Conservation (phyloP, 768 basidiomycete species). For the Obba rivulosa region DNA sequence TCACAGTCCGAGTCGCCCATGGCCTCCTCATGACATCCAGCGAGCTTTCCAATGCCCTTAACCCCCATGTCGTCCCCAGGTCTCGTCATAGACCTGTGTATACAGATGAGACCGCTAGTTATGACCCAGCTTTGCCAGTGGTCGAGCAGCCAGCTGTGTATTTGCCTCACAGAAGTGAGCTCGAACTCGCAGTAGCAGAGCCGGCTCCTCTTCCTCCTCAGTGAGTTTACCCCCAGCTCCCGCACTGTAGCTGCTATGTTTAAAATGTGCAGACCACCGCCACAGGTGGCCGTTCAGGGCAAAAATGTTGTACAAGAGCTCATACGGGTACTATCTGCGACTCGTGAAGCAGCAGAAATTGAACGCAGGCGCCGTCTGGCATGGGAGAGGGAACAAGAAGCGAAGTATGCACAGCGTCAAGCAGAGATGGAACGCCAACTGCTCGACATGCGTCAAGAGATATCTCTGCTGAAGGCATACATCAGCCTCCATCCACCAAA, state of each 20-base stretch:
- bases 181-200: conserved; percentile 55
- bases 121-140: neutral
- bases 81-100: conserved; percentile 8
- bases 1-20: conserved; percentile 1
- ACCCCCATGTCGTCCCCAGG: conserved; percentile 51
- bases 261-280: neutral
- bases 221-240: conserved; percentile 3
- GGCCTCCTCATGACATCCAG: conserved; percentile 49
- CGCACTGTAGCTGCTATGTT: conserved; percentile 4
- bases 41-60: conserved; percentile 76
- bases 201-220: conserved; percentile 29
- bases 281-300: conserved; percentile 13
- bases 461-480: conserved; percentile 39
- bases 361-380: conserved; percentile 53
- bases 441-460: conserved; percentile 48
- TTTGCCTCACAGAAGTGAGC: conserved; percentile 57
- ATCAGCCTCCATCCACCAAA: conserved; percentile 21
- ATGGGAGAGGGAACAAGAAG: conserved; percentile 73
- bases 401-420: conserved; percentile 46
- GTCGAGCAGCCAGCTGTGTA: conserved; percentile 30
- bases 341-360: conserved; percentile 53
- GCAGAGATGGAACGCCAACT: conserved; percentile 57
- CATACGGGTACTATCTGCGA: conserved; percentile 49
- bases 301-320: conserved; percentile 54
- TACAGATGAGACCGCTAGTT: neutral